phyloP scores from a whole-genome alignment of 192 early-diverging fungal genomes.

The Mortierella alpina region DNA sequence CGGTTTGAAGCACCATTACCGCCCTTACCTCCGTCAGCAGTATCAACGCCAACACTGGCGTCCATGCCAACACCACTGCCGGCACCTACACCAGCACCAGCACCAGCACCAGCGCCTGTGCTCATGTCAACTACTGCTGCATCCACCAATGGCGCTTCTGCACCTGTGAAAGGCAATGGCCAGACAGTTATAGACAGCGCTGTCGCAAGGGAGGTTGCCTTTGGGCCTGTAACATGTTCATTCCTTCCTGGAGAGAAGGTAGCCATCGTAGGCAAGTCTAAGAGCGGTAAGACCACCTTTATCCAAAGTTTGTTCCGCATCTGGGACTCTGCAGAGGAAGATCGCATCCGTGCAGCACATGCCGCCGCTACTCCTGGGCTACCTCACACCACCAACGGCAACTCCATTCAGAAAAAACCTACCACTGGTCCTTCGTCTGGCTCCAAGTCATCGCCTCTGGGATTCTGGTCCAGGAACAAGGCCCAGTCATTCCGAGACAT shows the following conservation, averaged over 20 bases:
- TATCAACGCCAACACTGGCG: neutral
- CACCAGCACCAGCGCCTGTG: neutral
- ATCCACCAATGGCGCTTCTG: neutral
- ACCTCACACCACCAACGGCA: neutral
- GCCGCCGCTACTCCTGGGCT: neutral
- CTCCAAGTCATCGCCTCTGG: constrained; percentile 3
- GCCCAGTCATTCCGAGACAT: neutral
- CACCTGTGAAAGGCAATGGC: neutral
- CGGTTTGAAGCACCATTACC: constrained; percentile 38
- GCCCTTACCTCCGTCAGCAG: constrained; percentile 16
- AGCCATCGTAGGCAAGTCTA: constrained; percentile 40
- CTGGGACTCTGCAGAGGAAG: constrained; percentile 48
- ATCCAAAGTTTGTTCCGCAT: constrained; percentile 45
- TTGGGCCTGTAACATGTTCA: constrained; percentile 39
- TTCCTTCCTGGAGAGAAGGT: constrained; percentile 42
- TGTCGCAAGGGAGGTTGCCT: neutral
- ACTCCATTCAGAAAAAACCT: neutral
- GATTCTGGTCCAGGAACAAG: constrained; percentile 2
- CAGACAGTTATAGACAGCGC: no score
- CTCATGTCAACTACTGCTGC: neutral
- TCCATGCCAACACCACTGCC: neutral
- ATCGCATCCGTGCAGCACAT: constrained; percentile 19
- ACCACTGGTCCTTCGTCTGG: neutral
- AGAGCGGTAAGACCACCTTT: constrained; percentile 48
- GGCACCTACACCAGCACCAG: neutral